phyloP scores from a whole-genome alignment of 1,139 yeast genomes.

The Arxiozyma bovina region DNA sequence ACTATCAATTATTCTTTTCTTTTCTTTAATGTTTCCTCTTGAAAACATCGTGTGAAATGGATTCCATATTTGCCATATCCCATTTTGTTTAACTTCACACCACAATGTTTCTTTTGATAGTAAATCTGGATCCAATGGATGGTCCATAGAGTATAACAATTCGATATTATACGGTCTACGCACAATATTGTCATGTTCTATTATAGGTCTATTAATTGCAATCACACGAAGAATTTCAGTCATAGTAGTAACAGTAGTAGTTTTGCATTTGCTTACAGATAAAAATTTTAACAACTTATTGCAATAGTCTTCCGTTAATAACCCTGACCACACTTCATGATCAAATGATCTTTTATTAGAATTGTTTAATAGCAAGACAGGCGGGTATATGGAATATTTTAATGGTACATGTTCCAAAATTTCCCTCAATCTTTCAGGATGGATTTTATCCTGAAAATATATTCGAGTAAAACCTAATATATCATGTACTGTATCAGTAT shows the following conservation, averaged over 20 bases:
- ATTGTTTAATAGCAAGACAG: conserved; percentile 49
- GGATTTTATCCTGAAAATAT: conserved; percentile 3
- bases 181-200: conserved; percentile 43
- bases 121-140: not conserved
- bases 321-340: conserved; percentile 31
- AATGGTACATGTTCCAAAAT: conserved; percentile 35
- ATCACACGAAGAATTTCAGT: conserved; percentile 23
- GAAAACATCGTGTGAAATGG: conserved; percentile 83
- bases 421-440: conserved; percentile 5
- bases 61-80: conserved; percentile 73
- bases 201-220: conserved; percentile 64
- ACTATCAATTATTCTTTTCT: conserved; percentile 48
- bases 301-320: conserved; percentile 28
- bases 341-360: conserved; percentile 36
- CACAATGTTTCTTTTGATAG: conserved; percentile 36
- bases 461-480: not conserved
- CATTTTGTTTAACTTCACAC: conserved; percentile 67
- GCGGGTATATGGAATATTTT: conserved; percentile 58
- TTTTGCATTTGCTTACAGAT: not conserved
- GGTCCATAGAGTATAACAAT: conserved; percentile 36
- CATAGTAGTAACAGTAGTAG: too few species aligned
- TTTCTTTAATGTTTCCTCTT: conserved; percentile 81
- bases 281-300: conserved; percentile 18
- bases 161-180: conserved; percentile 50
- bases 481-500: not conserved